Conservation (phyloP, 306 rosid species). For the Rubus idaeus region DNA sequence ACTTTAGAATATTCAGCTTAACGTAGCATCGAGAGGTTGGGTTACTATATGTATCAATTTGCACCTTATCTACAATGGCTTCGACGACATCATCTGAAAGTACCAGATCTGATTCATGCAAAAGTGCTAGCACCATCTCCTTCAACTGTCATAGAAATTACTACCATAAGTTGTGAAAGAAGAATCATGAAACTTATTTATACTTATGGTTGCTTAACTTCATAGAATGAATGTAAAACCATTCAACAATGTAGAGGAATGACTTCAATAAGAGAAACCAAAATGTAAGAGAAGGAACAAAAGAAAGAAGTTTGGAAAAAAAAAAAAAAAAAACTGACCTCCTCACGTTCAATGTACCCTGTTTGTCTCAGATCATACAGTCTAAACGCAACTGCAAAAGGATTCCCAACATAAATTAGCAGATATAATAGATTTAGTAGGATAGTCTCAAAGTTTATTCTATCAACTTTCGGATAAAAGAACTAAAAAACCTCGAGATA, state of each 20-base stretch:
- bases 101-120: slow-evolving; percentile 73
- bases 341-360: slow-evolving; percentile 77
- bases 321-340: slow-evolving; percentile 42
- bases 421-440: slow-evolving; percentile 10
- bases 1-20: background rate
- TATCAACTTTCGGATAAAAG: background rate
- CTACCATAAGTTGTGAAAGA: slow-evolving; percentile 13
- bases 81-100: slow-evolving; percentile 78
- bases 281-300: background rate
- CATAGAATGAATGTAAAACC: background rate
- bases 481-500: background rate
- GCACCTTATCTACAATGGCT: slow-evolving; percentile 80
- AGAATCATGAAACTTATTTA: background rate
- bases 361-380: slow-evolving; percentile 80
- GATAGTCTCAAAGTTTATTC: background rate
- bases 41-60: background rate
- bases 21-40: slow-evolving; percentile 3
- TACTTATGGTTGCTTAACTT: background rate
- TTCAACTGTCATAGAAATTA: slow-evolving; percentile 52
- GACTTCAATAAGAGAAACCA: background rate
- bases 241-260: background rate
- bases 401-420: slow-evolving; percentile 25
- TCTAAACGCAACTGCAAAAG: slow-evolving; percentile 81
- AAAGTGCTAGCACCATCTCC: slow-evolving; percentile 85
- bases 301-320: background rate